Base-by-base conservation (phyloP, 169 alveolate species). In the Babesia divergens region DNA sequence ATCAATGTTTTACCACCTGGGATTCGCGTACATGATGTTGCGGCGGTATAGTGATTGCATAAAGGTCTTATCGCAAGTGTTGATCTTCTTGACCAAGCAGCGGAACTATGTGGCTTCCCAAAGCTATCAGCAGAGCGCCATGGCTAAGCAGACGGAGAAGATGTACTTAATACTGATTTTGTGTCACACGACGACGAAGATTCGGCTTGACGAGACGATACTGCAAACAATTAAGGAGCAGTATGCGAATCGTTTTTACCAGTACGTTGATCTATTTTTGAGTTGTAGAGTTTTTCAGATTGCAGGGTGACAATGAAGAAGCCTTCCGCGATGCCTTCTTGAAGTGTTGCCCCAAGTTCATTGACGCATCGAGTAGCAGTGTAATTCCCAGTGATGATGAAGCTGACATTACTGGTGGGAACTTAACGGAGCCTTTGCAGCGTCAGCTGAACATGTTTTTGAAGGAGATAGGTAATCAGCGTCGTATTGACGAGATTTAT, bases 21-120 rank as follows among this genome's bases (percentile, higher is more conserved):
- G 90, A 1, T 91, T 91, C 62, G 81, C 92, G 28, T 91, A 89
- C 65, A 84, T 91, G 91, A 91, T 91, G 95, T 58, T 91, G 51
- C 64, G 94, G 79, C 90, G 95, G 20, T 91, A 91, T 68, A 62
- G 81, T 55, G 95, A 91, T 54, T 74, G 91, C 47, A 82, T 85
- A 35, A 82, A 84, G 53, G 62, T 90, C 0, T 49, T 91, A 64
- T 77, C 91, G 37, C 95, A 90, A 53, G 47, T 87, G 5, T 60
- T 91, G 59, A 62, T 90, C 18, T 84, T 80, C 59, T 60, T 87
- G 31, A 62, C 91, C 0, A 90, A 86, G 56, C 92, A 90, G 53
- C 71, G 92, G 14, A 56, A 80, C 50, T 83, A 87, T 50, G 22
- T 74, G 34, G 82, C 80, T 0, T 51, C 91, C n/a, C 93, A 86